Conservation (phyloP, 306 rosid species). For the Medicago ruthenica region DNA sequence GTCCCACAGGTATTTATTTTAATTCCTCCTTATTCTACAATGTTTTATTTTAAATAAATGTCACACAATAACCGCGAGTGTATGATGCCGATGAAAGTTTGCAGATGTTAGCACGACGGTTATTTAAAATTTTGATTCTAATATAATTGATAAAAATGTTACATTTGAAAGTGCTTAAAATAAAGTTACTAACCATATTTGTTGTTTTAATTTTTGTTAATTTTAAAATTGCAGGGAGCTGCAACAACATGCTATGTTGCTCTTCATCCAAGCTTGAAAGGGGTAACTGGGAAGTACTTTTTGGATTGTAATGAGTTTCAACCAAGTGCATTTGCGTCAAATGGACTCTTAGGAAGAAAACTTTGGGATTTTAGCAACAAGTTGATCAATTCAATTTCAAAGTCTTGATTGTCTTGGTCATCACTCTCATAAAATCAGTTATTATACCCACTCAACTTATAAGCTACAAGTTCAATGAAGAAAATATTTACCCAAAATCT, state of each 20-base stretch:
- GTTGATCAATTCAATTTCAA: conserved; percentile 54
- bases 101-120: too few relatives aligned
- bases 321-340: conserved; percentile 62
- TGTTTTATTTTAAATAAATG: background rate
- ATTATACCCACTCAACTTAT: too few relatives aligned
- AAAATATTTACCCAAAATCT: too few relatives aligned
- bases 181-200: background rate
- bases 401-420: conserved; percentile 31
- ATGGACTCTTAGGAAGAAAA: conserved; percentile 52
- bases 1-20: conserved; percentile 72
- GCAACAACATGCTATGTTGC: conserved; percentile 89
- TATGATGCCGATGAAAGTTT: background rate
- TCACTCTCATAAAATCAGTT: too few relatives aligned
- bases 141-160: conserved; percentile 7
- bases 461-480: too few relatives aligned
- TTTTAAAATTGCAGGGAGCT: conserved; percentile 64
- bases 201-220: background rate
- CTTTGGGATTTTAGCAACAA: conserved; percentile 92
- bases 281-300: conserved; percentile 74
- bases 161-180: background rate
- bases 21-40: background rate
- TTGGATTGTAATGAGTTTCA: conserved; percentile 73
- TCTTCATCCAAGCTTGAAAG: conserved; percentile 76
- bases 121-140: background rate
- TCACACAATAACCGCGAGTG: background rate